A percentile compares a stretch with the other conserved stretches of the same genome.
Evolutionary conservation across 2,329 filamentous ascomycete species (phyloP).

Genomic region (Epichloe hybrida): DNA sequence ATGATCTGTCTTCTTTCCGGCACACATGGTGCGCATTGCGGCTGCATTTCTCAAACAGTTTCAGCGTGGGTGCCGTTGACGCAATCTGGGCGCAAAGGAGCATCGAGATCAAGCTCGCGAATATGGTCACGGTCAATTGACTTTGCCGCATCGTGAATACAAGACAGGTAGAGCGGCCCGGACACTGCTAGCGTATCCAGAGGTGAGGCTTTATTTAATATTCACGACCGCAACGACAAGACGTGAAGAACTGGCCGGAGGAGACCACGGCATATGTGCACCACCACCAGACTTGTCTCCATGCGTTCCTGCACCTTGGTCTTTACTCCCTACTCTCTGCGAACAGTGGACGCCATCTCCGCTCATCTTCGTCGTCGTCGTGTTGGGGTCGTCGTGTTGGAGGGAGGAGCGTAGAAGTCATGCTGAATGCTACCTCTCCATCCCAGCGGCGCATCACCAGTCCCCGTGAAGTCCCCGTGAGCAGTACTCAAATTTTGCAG

Average conservation of each 20-base stretch:
- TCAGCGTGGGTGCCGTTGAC: not conserved
- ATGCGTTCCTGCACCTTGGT: too few relatives aligned
- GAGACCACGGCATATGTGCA: not conserved
- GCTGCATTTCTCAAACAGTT: not conserved
- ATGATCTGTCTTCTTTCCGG: constrained; percentile 4
- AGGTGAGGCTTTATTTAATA: too few relatives aligned
- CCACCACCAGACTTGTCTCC: too few relatives aligned
- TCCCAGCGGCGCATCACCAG: not conserved
- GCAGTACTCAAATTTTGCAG: not conserved
- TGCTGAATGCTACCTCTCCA: not conserved
- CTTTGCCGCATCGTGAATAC: not conserved
- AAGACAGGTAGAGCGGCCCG: too few relatives aligned
- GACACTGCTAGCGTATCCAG: too few relatives aligned
- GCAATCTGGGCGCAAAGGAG: not conserved
- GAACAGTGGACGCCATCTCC: not conserved
- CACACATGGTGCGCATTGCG: not conserved
- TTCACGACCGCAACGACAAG: not conserved
- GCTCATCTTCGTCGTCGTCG: not conserved
- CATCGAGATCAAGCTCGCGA: not conserved
- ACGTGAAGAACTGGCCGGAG: not conserved
- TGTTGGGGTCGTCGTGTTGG: too few relatives aligned
- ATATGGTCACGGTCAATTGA: not conserved
- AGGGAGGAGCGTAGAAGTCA: not conserved
- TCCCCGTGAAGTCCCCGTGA: not conserved
- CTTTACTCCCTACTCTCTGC: too few relatives aligned